Percentiles rank a stretch among this genome's conserved stretches.
phyloP scores from a whole-genome alignment of 345 rosid genomes.

The Eutrema heterophyllum region DNA sequence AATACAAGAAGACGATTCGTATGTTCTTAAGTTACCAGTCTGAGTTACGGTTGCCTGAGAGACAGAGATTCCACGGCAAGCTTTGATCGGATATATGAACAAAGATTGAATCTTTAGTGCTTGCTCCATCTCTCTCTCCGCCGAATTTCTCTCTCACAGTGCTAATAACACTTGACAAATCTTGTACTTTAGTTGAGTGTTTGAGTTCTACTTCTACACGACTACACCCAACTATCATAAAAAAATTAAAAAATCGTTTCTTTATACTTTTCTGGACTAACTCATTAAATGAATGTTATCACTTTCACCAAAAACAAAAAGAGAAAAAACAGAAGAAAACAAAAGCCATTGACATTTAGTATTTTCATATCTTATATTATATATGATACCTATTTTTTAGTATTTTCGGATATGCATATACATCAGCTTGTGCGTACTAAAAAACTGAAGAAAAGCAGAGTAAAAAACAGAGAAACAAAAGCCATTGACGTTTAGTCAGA shows the following conservation, averaged over 20 bases:
- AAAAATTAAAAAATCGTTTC: background rate
- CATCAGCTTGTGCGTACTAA: background rate
- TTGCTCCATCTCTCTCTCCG: slow-evolving; percentile 14
- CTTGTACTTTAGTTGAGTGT: background rate
- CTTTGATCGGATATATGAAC: slow-evolving; percentile 69
- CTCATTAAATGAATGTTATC: too few relatives aligned
- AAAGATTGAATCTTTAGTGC: slow-evolving; percentile 43
- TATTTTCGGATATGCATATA: background rate
- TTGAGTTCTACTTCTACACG: too few relatives aligned
- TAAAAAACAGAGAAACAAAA: background rate
- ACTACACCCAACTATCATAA: background rate
- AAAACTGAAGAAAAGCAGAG: background rate
- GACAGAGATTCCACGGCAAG: slow-evolving; percentile 80
- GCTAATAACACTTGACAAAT: background rate
- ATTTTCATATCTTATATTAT: too few relatives aligned
- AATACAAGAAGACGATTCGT: background rate
- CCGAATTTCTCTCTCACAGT: background rate
- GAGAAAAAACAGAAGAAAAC: too few relatives aligned
- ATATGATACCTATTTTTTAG: too few relatives aligned
- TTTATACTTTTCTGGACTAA: too few relatives aligned
- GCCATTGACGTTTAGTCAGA: background rate
- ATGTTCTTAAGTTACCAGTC: slow-evolving; percentile 41
- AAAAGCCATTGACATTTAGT: background rate
- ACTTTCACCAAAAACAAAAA: too few relatives aligned
- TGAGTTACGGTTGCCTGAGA: slow-evolving; percentile 64